Conservation (phyloP, 768 basidiomycete species). For the Auriscalpium vulgare region DNA sequence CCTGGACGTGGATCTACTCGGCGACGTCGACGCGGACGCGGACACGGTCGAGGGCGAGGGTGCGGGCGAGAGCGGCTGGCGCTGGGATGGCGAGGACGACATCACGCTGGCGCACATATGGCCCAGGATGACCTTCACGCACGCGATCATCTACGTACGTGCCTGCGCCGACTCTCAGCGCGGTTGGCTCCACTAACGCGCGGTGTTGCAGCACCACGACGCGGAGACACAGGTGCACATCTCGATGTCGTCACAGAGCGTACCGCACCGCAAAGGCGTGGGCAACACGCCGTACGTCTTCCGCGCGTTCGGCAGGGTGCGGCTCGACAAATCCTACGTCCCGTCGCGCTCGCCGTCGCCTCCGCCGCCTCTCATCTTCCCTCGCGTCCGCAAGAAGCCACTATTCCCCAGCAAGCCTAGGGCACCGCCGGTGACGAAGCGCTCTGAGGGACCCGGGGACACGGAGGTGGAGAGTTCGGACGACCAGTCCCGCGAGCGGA, state of each 20-base stretch:
- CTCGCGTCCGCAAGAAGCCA: not conserved
- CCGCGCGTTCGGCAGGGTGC: constrained; percentile 27
- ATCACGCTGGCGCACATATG: constrained; percentile 52
- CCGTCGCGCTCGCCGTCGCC: not conserved
- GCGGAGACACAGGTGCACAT: constrained; percentile 50
- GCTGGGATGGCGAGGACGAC: constrained; percentile 67
- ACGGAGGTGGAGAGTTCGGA: constrained; percentile 6
- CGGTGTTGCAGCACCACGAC: constrained; percentile 41
- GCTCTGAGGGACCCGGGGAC: not conserved
- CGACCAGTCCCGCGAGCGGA: constrained; percentile 7
- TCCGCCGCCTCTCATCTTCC: constrained; percentile 5
- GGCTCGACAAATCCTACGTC: constrained; percentile 9
- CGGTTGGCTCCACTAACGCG: not conserved
- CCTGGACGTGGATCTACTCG: constrained; percentile 16
- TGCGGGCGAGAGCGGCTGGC: constrained; percentile 40
- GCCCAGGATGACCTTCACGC: constrained; percentile 31
- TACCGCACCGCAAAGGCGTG: constrained; percentile 46
- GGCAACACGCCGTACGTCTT: constrained; percentile 61
- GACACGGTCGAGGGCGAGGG: constrained; percentile 6
- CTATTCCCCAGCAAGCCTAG: not conserved
- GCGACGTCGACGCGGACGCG: constrained; percentile 4
- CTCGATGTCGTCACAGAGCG: constrained; percentile 44
- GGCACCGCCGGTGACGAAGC: not conserved
- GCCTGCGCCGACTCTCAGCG: not conserved
- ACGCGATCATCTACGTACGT: constrained; percentile 59